A percentile compares a stretch with the other conserved stretches of the same genome.
Evolutionary conservation across 345 rosid genomes (phyloP).

Genomic region (Odontarrhena argentea): DNA sequence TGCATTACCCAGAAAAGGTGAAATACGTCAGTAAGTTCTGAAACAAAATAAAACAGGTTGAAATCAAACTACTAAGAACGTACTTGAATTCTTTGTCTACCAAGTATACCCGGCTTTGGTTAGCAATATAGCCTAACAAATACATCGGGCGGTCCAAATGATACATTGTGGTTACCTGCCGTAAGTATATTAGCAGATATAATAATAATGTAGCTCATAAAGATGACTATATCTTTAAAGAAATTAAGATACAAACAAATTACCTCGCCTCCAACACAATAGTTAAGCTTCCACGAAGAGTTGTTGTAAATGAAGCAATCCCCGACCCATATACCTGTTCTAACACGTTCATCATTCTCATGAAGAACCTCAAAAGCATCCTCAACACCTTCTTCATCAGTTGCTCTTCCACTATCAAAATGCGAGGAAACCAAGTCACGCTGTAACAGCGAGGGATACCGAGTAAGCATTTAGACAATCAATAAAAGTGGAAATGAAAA

Average conservation of each 20-base stretch:
- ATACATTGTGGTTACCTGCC: constrained; percentile 94
- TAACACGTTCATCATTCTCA: constrained; percentile 96
- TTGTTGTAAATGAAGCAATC: constrained; percentile 99
- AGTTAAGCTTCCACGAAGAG: constrained; percentile 97
- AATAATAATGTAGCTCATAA: constrained; percentile 9
- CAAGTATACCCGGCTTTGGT: constrained; percentile 94
- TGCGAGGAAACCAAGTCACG: constrained; percentile 83
- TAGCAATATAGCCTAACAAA: constrained; percentile 94
- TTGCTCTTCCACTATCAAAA: constrained; percentile 86
- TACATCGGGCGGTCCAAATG: constrained; percentile 99
- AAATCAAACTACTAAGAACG: constrained; percentile 37
- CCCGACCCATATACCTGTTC: constrained; percentile 99
- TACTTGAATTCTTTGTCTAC: constrained; percentile 99
- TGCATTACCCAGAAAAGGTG: constrained; percentile 38
- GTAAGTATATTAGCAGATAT: constrained; percentile 17
- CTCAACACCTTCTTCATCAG: constrained; percentile 97
- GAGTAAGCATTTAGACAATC: constrained; percentile 19
- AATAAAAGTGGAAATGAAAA: constrained; percentile 1
- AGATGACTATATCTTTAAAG: background rate
- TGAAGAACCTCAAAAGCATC: constrained; percentile 99
- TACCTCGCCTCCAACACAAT: constrained; percentile 99
- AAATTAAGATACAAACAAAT: constrained; percentile 23
- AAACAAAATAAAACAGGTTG: constrained; percentile 2
- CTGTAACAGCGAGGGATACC: constrained; percentile 49
- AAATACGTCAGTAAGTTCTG: constrained; percentile 10